Percentiles rank a stretch among this genome's conserved stretches.
Evolutionary conservation across 306 rosid species (phyloP).

Genomic region (Corylus avellana): DNA sequence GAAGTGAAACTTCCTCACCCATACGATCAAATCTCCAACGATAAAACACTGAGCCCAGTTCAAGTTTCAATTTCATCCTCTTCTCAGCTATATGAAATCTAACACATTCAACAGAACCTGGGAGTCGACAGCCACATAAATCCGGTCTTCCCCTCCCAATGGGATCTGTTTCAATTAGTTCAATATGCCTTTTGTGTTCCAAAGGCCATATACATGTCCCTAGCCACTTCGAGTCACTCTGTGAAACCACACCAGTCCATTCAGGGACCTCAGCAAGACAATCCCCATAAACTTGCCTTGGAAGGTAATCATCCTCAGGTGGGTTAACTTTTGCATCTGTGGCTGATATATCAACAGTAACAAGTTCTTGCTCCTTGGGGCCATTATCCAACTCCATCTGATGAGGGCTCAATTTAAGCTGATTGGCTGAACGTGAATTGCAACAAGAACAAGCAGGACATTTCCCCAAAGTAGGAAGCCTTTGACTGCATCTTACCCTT

Average conservation of each 20-base stretch:
- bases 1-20: conserved; percentile 92
- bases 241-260: conserved; percentile 67
- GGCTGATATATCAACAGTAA: conserved; percentile 19
- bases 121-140: conserved; percentile 52
- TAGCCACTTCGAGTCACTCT: conserved; percentile 74
- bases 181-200: conserved; percentile 22
- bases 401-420: conserved; percentile 24
- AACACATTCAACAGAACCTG: conserved; percentile 70
- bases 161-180: conserved; percentile 18
- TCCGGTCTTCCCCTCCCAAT: conserved; percentile 55
- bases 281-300: conserved; percentile 54
- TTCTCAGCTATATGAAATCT: conserved; percentile 87
- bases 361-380: conserved; percentile 30
- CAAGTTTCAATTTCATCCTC: conserved; percentile 68
- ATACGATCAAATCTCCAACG: conserved; percentile 67
- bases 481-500: conserved; percentile 59
- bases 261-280: conserved; percentile 65
- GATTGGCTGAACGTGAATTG: conserved; percentile 41
- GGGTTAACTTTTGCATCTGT: conserved; percentile 2
- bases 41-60: conserved; percentile 65
- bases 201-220: conserved; percentile 69
- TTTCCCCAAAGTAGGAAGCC: conserved; percentile 38
- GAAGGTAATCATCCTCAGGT: conserved; percentile 23
- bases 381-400: conserved; percentile 34
- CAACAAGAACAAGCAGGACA: conserved; percentile 52